Conservation (phyloP, 1,284 basidiomycete species). For the Ceratobasidium sp. region DNA sequence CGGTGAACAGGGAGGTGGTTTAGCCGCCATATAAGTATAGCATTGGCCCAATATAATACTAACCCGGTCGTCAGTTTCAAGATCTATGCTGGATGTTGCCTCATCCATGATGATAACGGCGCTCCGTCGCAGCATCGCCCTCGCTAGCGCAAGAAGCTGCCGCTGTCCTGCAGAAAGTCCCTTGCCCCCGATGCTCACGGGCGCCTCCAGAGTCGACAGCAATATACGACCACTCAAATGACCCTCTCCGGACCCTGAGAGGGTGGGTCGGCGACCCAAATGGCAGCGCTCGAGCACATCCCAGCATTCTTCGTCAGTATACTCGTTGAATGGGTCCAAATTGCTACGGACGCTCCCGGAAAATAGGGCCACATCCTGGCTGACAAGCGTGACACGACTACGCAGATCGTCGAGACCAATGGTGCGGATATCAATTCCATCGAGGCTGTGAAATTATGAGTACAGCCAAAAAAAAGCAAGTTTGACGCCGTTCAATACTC, state of each 20-base stretch:
- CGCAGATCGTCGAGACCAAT: conserved; percentile 84
- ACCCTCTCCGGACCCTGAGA: conserved; percentile 42
- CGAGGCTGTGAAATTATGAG: conserved; percentile 53
- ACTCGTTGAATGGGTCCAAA: conserved; percentile 71
- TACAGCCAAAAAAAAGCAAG: not conserved
- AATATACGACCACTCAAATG: conserved; percentile 30
- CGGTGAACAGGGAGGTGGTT: conserved; percentile 35
- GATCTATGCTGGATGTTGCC: conserved; percentile 77
- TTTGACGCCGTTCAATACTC: conserved; percentile 45
- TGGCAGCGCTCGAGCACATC: conserved; percentile 70
- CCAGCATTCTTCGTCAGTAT: conserved; percentile 66
- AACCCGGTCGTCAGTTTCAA: conserved; percentile 70
- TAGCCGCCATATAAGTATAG: not conserved
- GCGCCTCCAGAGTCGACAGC: conserved; percentile 62
- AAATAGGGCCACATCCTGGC: conserved; percentile 83
- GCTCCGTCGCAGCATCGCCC: conserved; percentile 73
- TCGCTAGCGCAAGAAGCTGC: conserved; percentile 76
- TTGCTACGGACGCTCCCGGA: conserved; percentile 82
- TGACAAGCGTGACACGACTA: conserved; percentile 71
- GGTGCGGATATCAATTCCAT: conserved; percentile 79
- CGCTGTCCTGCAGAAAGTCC: conserved; percentile 79
- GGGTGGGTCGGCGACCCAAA: conserved; percentile 48
- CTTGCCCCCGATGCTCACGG: conserved; percentile 67
- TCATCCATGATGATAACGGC: conserved; percentile 87
- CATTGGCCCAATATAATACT: not conserved